Evolutionary conservation across 805 yeast genomes (phyloP).

Genomic region (Helenozyma baotianmanensis): DNA sequence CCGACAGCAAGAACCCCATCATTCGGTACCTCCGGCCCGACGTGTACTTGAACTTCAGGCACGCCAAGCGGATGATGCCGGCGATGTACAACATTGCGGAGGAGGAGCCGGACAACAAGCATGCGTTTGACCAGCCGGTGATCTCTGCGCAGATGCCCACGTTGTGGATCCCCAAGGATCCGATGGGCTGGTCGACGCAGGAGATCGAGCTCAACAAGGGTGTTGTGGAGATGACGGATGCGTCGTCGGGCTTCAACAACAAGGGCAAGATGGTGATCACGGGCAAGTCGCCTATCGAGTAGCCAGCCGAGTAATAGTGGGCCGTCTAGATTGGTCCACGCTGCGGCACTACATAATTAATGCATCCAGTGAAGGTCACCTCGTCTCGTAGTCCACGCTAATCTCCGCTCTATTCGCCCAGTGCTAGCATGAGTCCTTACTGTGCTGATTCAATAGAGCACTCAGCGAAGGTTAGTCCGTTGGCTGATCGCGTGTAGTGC

Average conservation of each 20-base stretch:
- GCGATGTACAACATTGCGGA: conserved; percentile 31
- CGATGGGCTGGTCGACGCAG: conserved; percentile 68
- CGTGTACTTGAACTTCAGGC: conserved; percentile 45
- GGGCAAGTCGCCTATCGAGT: too few species aligned
- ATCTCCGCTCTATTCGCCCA: too few species aligned
- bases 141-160: conserved; percentile 63
- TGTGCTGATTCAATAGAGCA: too few species aligned
- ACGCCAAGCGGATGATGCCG: conserved; percentile 32
- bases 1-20: conserved; percentile 38
- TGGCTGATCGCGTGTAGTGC: too few species aligned
- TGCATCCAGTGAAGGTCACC: too few species aligned
- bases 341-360: too few species aligned
- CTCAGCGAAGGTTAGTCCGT: too few species aligned
- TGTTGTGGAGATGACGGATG: conserved; percentile 62
- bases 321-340: too few species aligned
- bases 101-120: conserved; percentile 44
- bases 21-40: conserved; percentile 56
- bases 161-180: conserved; percentile 92
- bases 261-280: conserved; percentile 29
- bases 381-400: too few species aligned
- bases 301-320: too few species aligned
- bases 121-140: conserved; percentile 77
- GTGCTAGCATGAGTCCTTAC: too few species aligned
- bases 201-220: conserved; percentile 54
- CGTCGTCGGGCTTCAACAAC: conserved; percentile 50